Conservation (phyloP, 257 asterid species). For the Gentiana straminea region DNA sequence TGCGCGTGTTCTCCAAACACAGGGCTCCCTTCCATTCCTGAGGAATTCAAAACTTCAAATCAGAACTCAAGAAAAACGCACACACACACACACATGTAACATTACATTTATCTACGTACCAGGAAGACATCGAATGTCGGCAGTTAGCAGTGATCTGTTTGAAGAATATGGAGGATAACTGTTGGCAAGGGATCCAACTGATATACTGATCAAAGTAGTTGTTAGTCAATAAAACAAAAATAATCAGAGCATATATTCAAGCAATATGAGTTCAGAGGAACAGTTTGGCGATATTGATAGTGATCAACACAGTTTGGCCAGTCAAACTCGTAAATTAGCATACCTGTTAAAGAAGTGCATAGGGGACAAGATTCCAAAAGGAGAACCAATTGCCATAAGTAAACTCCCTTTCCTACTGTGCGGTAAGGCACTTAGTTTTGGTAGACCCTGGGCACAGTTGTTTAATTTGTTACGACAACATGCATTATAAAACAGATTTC, state of each 20-base stretch:
- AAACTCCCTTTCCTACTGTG: slow-evolving; percentile 59
- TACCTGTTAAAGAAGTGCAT: slow-evolving; percentile 94
- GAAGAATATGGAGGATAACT: slow-evolving; percentile 61
- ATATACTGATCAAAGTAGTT: slow-evolving; percentile 43
- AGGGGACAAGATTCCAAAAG: slow-evolving; percentile 96
- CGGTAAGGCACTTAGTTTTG: slow-evolving; percentile 40
- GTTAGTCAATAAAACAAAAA: slow-evolving; percentile 7
- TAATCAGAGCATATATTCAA: slow-evolving; percentile 2
- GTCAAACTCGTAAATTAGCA: slow-evolving; percentile 2
- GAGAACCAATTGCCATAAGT: slow-evolving; percentile 97
- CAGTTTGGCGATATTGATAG: no score
- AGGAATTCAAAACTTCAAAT: slow-evolving; percentile 19
- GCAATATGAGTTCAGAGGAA: no score
- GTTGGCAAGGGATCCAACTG: slow-evolving; percentile 88
- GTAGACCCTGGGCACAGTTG: slow-evolving; percentile 36
- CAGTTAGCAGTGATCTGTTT: slow-evolving; percentile 64
- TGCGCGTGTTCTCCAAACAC: slow-evolving; percentile 67
- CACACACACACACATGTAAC: slow-evolving; percentile 1
- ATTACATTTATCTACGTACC: slow-evolving; percentile 40
- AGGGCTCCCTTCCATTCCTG: slow-evolving; percentile 99
- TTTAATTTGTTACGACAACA: slow-evolving; percentile 1
- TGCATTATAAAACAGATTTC: not conserved
- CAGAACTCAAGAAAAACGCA: slow-evolving; percentile 17
- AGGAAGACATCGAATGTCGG: slow-evolving; percentile 96
- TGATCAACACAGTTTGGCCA: not conserved